Percentiles rank a stretch among this genome's conserved stretches.
Evolutionary conservation across 2,329 filamentous ascomycete species (phyloP).

Genomic region (Aspergillus caelatus): DNA sequence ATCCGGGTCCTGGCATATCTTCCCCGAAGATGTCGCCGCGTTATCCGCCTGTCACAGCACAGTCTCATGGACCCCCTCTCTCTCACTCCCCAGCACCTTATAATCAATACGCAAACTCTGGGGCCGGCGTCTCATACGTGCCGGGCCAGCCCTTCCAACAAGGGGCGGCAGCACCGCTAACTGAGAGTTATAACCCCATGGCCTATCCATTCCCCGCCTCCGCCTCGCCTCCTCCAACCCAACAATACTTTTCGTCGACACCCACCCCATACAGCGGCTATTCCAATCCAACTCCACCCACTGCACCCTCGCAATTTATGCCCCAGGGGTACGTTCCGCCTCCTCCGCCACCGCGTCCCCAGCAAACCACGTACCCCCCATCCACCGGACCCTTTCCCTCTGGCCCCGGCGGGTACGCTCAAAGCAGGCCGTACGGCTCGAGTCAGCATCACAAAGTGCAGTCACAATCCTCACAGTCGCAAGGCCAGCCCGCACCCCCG

Average conservation of each 20-base stretch:
- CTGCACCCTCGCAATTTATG: slow-evolving; percentile 50
- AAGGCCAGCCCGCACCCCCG: slow-evolving; percentile 33
- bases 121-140: slow-evolving; percentile 30
- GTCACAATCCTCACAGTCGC: slow-evolving; percentile 35
- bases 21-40: slow-evolving; percentile 43
- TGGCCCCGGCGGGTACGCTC: slow-evolving; percentile 60
- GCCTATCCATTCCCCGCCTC: slow-evolving; percentile 49
- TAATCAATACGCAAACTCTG: slow-evolving; percentile 35
- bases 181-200: slow-evolving; percentile 55
- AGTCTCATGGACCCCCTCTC: slow-evolving; percentile 30
- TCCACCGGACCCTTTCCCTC: slow-evolving; percentile 57
- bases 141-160: slow-evolving; percentile 42
- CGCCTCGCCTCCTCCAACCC: slow-evolving; percentile 47
- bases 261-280: slow-evolving; percentile 39
- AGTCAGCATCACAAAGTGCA: slow-evolving; percentile 41
- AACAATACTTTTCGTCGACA: slow-evolving; percentile 41
- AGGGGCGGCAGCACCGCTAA: slow-evolving; percentile 44
- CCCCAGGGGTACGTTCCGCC: slow-evolving; percentile 69
- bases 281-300: slow-evolving; percentile 36
- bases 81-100: slow-evolving; percentile 43
- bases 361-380: slow-evolving; percentile 48
- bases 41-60: slow-evolving; percentile 33
- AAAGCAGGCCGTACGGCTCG: slow-evolving; percentile 45
- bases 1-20: slow-evolving; percentile 40
- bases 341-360: slow-evolving; percentile 67